These are phyloP conservation scores for Diplogelasinospora grovesii DNA, from an alignment of 495 filamentous ascomycete species.

Conservation along the genomic window DNA sequence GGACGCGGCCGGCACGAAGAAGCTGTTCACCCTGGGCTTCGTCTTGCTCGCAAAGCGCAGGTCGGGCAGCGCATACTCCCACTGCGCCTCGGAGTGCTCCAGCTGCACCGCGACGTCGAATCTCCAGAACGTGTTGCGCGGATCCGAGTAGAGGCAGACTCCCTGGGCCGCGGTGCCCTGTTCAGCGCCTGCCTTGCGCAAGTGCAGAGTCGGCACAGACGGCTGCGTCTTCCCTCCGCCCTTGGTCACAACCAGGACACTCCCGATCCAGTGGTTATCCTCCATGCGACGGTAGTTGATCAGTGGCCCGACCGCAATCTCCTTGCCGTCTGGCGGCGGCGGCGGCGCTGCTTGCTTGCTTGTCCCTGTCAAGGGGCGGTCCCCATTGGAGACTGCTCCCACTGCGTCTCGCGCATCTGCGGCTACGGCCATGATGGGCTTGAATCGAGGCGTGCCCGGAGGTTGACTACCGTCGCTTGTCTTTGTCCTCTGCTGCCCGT, in stretches of 20 bases:
- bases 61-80: conserved; percentile 52
- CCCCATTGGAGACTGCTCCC: no score
- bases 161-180: conserved; percentile 26
- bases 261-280: conserved; percentile 69
- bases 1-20: conserved; percentile 67
- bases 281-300: conserved; percentile 83
- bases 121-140: conserved; percentile 72
- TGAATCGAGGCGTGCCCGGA: conserved; percentile 26
- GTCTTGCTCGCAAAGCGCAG: conserved; percentile 38
- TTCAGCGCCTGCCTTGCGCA: conserved; percentile 24
- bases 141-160: conserved; percentile 72
- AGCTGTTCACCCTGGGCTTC: conserved; percentile 46
- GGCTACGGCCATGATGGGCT: conserved; percentile 35
- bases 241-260: conserved; percentile 70
- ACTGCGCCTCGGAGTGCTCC: conserved; percentile 44
- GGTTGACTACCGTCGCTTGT: no score
- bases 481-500: conserved; percentile 5
- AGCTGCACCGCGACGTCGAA: conserved; percentile 60
- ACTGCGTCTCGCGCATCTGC: conserved; percentile 19
- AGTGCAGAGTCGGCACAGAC: conserved; percentile 23
- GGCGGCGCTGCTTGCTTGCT: conserved; percentile 5
- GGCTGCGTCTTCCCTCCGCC: conserved; percentile 47
- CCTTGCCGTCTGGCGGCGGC: conserved; percentile 35
- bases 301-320: conserved; percentile 73
- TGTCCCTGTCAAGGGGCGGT: background rate